Percentiles rank a stretch among this genome's conserved stretches.
These are phyloP conservation scores for Stagonosporopsis cucurbitacearum DNA, from an alignment of 2,329 filamentous ascomycete genomes.

Conservation along the genomic window DNA sequence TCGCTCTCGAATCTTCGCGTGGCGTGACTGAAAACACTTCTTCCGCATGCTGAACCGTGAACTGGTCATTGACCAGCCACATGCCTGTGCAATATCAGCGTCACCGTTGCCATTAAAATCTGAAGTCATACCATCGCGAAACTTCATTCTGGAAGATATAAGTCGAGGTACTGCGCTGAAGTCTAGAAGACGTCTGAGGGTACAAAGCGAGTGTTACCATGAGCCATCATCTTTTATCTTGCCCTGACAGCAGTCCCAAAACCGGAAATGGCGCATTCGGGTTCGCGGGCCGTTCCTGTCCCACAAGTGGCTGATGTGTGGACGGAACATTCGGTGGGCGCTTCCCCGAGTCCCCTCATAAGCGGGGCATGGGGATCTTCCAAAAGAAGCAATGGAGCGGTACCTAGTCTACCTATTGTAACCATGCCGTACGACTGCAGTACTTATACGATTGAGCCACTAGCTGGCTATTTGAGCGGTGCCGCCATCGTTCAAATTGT, in stretches of 20 bases:
- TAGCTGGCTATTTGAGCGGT: neutral
- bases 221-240: slow-evolving; percentile 9
- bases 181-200: slow-evolving; percentile 10
- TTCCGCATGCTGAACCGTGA: slow-evolving; percentile 69
- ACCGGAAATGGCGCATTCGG: slow-evolving; percentile 19
- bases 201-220: neutral
- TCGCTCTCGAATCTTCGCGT: slow-evolving; percentile 54
- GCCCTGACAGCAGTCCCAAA: neutral
- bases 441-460: neutral
- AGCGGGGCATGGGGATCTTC: slow-evolving; percentile 13
- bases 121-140: slow-evolving; percentile 60
- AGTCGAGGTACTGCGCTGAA: neutral
- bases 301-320: slow-evolving; percentile 19
- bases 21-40: slow-evolving; percentile 63
- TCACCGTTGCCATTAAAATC: neutral
- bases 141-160: slow-evolving; percentile 58
- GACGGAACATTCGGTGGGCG: slow-evolving; percentile 32
- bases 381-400: slow-evolving; percentile 5
- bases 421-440: neutral
- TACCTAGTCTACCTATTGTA: neutral
- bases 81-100: slow-evolving; percentile 53
- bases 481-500: neutral
- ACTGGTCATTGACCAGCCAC: slow-evolving; percentile 69
- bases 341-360: slow-evolving; percentile 25
- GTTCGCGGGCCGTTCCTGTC: slow-evolving; percentile 28